A percentile compares a stretch with the other conserved stretches of the same genome.
Conservation (phyloP, 2,329 filamentous ascomycete genomes). For the Ophiostoma angusticollis region DNA sequence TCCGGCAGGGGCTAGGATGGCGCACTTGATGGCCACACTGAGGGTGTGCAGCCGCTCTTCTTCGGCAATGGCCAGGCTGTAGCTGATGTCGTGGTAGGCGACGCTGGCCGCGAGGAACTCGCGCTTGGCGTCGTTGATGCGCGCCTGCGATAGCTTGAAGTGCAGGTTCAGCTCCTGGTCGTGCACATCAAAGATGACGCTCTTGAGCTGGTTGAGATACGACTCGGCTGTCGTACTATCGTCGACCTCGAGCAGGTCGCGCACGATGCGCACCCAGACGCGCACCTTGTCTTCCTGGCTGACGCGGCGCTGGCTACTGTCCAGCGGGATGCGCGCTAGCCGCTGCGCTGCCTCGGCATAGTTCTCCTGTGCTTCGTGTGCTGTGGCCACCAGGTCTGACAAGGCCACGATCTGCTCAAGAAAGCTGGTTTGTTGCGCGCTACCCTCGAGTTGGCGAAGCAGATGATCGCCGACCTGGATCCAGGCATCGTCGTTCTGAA, state of each 20-base stretch:
- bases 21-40: constrained; percentile 78
- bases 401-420: constrained; percentile 74
- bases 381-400: constrained; percentile 68
- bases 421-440: constrained; percentile 45
- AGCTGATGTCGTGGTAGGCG: constrained; percentile 78
- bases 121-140: constrained; percentile 82
- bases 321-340: constrained; percentile 74
- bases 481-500: constrained; percentile 51
- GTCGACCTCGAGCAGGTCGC: constrained; percentile 88
- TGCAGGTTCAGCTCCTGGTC: constrained; percentile 66
- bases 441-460: constrained; percentile 50
- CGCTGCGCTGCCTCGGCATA: constrained; percentile 64
- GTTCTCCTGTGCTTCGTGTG: constrained; percentile 72
- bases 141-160: constrained; percentile 83
- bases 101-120: constrained; percentile 79
- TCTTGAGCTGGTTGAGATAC: constrained; percentile 91
- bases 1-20: constrained; percentile 81
- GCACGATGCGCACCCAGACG: constrained; percentile 87
- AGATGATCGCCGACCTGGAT: constrained; percentile 65
- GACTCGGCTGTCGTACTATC: constrained; percentile 74
- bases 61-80: constrained; percentile 67
- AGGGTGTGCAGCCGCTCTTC: constrained; percentile 76
- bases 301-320: constrained; percentile 75
- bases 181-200: constrained; percentile 66
- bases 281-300: constrained; percentile 69